Evolutionary conservation across 192 early-diverging fungal genomes (phyloP), one percentile per base, ranked within the genome.

Genomic region (Dimargaris xerosporica): DNA sequence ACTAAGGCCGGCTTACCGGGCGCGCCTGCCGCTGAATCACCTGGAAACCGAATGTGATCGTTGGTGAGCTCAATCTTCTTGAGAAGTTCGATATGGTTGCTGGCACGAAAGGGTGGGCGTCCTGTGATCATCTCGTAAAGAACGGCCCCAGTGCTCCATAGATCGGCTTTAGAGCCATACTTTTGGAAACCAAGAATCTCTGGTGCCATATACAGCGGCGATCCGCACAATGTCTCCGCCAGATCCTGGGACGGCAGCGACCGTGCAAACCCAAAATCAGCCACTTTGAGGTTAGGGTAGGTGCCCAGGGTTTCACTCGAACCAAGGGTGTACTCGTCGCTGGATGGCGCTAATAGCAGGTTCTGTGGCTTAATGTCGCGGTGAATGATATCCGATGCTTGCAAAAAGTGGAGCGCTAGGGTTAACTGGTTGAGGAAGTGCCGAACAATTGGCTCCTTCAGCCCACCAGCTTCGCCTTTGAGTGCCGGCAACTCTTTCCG

Each of bases 281-380:
- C 96, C 15, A 99, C 80, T 65, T 98, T 95, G 15, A 99, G 73
- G 29, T 74, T 73, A 15, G 96, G 96, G 25, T 67, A 56, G 5
- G 30, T 63, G 19, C 71, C 71, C 6, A 44, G 42, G 0, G 58
- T 64, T 54, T 78, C 76, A 10, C 74, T 70, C 67, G 77, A 61
- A 30, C 74, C 68, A 67, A 70, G 6, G 17, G 54, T 44, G 59
- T 80, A 75, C 64, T 59, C 41, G 26, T 61, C 66, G 23, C 74
- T 68, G 31, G 85, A 70, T 15, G 86, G 84, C 46, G 80, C 73
- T n/a, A 97, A 69, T 17, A 91, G 74, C 13, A 93, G 80, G 71
- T 94, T 91, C 84, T 93, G 96, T 13, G 96, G 95, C 74, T 99
- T 99, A 58, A 99, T 84, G 65, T 99, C 96, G 39, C 96, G 74